Conservation (phyloP, 805 yeast genomes). For the Teunomyces cretensis region DNA sequence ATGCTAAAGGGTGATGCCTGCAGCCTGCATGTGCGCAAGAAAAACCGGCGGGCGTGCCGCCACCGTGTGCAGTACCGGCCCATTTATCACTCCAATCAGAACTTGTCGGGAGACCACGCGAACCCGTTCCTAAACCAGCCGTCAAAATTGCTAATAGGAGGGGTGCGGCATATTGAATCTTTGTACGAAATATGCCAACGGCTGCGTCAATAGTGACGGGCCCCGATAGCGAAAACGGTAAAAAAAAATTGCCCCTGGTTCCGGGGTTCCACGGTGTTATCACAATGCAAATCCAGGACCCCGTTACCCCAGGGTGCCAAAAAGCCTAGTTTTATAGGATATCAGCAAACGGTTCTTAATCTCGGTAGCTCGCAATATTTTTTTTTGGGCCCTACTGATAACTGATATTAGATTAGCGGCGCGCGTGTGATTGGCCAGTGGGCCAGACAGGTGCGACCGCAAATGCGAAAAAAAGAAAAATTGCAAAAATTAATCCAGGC, state of each 20-base stretch:
- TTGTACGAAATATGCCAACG: neutral
- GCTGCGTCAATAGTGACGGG: too few species aligned
- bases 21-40: too few species aligned
- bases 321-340: constrained; percentile 1
- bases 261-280: neutral
- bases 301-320: neutral
- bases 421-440: constrained; percentile 6
- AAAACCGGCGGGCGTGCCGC: neutral
- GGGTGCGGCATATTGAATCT: constrained; percentile 1
- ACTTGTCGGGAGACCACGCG: neutral
- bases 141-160: neutral
- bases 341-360: neutral
- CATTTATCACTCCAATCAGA: constrained; percentile 4
- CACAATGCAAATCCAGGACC: neutral
- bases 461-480: neutral
- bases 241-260: neutral
- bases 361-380: neutral
- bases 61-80: neutral
- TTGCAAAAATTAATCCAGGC: neutral
- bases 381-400: neutral
- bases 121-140: neutral
- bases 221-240: too few species aligned
- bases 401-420: constrained; percentile 3
- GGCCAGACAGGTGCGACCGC: neutral
- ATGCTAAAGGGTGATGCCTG: neutral